Conservation (phyloP, 345 rosid species). For the Erodium maritimum region DNA sequence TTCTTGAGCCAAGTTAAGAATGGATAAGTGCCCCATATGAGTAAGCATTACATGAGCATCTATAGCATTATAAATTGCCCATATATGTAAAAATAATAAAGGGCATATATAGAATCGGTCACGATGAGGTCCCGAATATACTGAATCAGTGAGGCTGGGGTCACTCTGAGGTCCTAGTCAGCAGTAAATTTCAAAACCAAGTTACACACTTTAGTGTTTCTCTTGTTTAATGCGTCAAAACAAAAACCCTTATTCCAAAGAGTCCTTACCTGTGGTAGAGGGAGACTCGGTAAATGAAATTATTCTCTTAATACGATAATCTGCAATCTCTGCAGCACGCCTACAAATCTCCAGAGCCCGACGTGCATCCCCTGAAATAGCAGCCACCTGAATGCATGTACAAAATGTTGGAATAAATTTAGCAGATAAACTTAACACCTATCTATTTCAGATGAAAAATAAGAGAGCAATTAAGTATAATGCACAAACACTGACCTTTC, state of each 20-base stretch:
- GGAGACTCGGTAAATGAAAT: constrained; percentile 4
- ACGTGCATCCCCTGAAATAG: constrained; percentile 94
- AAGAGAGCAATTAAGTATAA: constrained; percentile 1
- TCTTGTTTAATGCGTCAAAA: constrained; percentile 1
- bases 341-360: constrained; percentile 96
- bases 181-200: no score
- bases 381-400: constrained; percentile 54
- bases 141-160: no score
- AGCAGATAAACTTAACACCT: not conserved
- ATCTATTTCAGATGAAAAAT: not conserved
- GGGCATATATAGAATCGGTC: no score
- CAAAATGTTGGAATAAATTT: constrained; percentile 4
- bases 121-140: no score
- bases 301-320: constrained; percentile 40
- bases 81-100: no score
- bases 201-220: no score
- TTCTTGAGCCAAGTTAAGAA: no score
- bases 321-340: constrained; percentile 91
- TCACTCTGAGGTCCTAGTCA: no score
- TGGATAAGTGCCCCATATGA: no score
- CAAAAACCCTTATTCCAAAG: not conserved
- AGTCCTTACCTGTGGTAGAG: constrained; percentile 32
- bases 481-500: constrained; percentile 45
- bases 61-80: no score
- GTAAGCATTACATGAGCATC: no score